Base-by-base conservation (phyloP, 2,329 filamentous ascomycete species). In the Alternaria brassicae region DNA sequence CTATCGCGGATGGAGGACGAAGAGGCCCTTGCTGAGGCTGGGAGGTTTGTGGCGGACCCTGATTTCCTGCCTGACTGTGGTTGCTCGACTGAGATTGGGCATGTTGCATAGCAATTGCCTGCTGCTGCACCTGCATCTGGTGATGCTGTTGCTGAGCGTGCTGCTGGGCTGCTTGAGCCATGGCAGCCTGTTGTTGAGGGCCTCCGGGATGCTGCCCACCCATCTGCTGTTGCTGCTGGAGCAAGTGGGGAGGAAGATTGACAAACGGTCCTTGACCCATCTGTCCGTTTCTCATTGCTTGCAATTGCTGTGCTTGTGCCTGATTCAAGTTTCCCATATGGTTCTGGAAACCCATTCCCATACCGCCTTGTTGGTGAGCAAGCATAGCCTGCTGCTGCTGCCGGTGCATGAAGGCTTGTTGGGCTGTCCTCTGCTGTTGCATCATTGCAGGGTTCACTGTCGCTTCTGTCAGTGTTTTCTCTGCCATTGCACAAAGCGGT, bases 311-410 rank as follows among this genome's bases (percentile, higher is more conserved):
- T 40, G 67, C 72, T 37, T 67, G 69, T 28, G 67, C 72, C 19
- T 65, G 69, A 23, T 77, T 85, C 72, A 87, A 82, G 59, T 79
- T 68, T 75, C 67, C 82, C 74, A 88, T 84, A 3, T 80, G 82
- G 72, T 88, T 85, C 34, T 80, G 84, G 68, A 86, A 84, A 17
- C 80, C 79, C 61, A 81, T 82, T 17, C 80, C 79, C 79, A 88
- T 85, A 47, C 83, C 81, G 52, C 66, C 68, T 30, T 83, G 75
- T 62, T 88, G 85, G 50, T 88, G 85, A 39, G 86, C 72, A 42
- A 80, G 75, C 74, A 76, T 73, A 37, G 84, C 78, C 56, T 86
- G 83, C 61, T 87, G 85, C 63, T 88, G 85, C 44, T 76, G 75
- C 40, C 73, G 72, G 17, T 69, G 82, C 60, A 86, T 80, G 65